A percentile compares a stretch with the other conserved stretches of the same genome.
Evolutionary conservation across 73 alveolate species (phyloP).

Genomic region (Paramecium octaurelia): DNA sequence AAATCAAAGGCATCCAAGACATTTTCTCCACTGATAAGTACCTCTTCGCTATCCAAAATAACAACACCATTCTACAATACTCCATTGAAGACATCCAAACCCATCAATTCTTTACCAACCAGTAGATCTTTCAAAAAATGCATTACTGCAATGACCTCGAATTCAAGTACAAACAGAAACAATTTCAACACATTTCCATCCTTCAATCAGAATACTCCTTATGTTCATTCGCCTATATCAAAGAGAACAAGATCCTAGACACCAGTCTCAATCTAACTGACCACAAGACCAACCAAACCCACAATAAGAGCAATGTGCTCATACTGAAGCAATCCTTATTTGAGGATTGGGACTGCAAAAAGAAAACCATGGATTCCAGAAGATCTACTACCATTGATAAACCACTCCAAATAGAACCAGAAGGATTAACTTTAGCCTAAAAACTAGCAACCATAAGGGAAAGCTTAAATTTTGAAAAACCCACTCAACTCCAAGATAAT

Average conservation of each 20-base stretch:
- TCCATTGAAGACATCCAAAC: neutral
- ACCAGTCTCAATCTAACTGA: neutral
- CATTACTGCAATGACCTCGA: neutral
- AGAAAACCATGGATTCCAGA: neutral
- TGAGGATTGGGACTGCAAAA: neutral
- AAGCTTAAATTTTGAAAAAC: neutral
- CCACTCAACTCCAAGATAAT: neutral
- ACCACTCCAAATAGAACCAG: neutral
- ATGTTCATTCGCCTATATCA: neutral
- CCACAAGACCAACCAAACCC: neutral
- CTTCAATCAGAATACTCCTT: neutral
- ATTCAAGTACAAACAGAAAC: neutral
- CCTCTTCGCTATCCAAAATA: neutral
- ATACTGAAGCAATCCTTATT: neutral
- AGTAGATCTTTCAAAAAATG: neutral
- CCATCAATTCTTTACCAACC: neutral
- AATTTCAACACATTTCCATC: neutral
- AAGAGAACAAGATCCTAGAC: neutral
- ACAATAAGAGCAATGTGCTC: neutral
- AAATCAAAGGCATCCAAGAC: neutral
- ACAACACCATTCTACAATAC: neutral
- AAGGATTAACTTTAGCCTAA: neutral
- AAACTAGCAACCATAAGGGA: neutral
- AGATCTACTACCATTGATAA: neutral
- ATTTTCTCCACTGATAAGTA: neutral